Evolutionary conservation across 75 land plant species (phyloP).

Genomic region (Isoetes taiwanensis): DNA sequence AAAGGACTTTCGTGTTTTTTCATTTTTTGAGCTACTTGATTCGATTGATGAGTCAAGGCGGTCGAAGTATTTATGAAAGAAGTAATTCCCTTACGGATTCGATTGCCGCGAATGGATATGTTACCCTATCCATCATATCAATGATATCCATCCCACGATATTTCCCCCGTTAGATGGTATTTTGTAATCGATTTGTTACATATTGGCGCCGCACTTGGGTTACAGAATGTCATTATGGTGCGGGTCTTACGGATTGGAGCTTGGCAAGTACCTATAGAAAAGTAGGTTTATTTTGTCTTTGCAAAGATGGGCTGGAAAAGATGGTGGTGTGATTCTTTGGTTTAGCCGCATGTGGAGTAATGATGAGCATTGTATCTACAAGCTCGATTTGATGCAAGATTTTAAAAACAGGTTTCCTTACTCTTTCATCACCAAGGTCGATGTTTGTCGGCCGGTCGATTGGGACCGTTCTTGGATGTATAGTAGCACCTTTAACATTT

Average conservation of each 20-base stretch:
- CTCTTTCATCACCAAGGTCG: slow-evolving; percentile 53
- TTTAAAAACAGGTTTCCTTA: slow-evolving; percentile 60
- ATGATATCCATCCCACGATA: slow-evolving; percentile 39
- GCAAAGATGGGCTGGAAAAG: slow-evolving; percentile 50
- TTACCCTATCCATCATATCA: slow-evolving; percentile 31
- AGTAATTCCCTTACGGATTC: slow-evolving; percentile 35
- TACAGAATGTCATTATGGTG: slow-evolving; percentile 86
- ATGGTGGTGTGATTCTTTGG: slow-evolving; percentile 36
- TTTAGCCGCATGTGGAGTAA: slow-evolving; percentile 51
- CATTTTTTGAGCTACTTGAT: neutral
- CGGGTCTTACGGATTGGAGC: slow-evolving; percentile 72
- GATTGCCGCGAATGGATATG: slow-evolving; percentile 43
- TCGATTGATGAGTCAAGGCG: slow-evolving; percentile 17
- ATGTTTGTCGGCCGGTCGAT: slow-evolving; percentile 56
- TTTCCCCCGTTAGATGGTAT: slow-evolving; percentile 63
- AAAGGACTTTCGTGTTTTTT: too few species aligned
- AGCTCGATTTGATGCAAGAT: slow-evolving; percentile 69
- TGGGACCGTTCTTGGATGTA: slow-evolving; percentile 57
- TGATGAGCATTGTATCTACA: slow-evolving; percentile 51
- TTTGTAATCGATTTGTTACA: slow-evolving; percentile 43
- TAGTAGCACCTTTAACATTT: slow-evolving; percentile 58
- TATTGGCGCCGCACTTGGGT: slow-evolving; percentile 48
- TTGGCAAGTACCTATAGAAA: slow-evolving; percentile 70
- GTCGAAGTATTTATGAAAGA: slow-evolving; percentile 43
- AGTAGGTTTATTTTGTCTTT: slow-evolving; percentile 45